phyloP scores from a whole-genome alignment of 331 rosid genomes.

The Telfairia occidentalis region DNA sequence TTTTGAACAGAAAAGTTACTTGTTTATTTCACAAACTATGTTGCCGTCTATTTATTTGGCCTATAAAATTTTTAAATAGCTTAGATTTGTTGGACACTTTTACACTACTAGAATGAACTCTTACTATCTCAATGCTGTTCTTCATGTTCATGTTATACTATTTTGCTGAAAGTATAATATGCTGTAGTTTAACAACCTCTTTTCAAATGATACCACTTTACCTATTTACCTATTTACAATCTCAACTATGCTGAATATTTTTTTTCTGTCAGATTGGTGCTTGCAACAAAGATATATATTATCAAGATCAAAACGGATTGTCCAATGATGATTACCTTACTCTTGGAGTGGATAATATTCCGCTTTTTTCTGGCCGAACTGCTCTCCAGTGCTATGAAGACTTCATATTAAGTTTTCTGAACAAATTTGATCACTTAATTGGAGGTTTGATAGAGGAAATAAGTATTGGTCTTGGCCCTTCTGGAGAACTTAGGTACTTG shows the following conservation, averaged over 20 bases:
- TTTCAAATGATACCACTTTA: not conserved
- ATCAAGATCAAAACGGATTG: constrained; percentile 25
- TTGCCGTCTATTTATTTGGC: not conserved
- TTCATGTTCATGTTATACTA: not conserved
- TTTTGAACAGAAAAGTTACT: not conserved
- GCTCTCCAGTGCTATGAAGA: constrained; percentile 33
- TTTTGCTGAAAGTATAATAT: not conserved
- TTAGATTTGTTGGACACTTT: not conserved
- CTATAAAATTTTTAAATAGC: not conserved
- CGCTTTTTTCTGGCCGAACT: constrained; percentile 31
- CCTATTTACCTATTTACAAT: too few species aligned
- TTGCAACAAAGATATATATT: constrained; percentile 25
- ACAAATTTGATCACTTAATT: constrained; percentile 20
- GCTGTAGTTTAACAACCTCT: not conserved
- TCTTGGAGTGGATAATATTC: constrained; percentile 30
- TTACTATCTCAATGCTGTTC: not conserved
- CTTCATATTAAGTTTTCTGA: constrained; percentile 19
- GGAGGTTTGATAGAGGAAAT: constrained; percentile 29
- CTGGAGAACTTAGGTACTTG: constrained; percentile 29
- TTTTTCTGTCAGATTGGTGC: constrained; percentile 24
- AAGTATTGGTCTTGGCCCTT: constrained; percentile 32
- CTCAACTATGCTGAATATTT: not conserved
- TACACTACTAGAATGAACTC: not conserved
- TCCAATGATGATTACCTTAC: constrained; percentile 29
- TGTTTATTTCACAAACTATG: not conserved